These are phyloP conservation scores for Pisolithus tinctorius DNA, from an alignment of 768 basidiomycete genomes.

Conservation along the genomic window DNA sequence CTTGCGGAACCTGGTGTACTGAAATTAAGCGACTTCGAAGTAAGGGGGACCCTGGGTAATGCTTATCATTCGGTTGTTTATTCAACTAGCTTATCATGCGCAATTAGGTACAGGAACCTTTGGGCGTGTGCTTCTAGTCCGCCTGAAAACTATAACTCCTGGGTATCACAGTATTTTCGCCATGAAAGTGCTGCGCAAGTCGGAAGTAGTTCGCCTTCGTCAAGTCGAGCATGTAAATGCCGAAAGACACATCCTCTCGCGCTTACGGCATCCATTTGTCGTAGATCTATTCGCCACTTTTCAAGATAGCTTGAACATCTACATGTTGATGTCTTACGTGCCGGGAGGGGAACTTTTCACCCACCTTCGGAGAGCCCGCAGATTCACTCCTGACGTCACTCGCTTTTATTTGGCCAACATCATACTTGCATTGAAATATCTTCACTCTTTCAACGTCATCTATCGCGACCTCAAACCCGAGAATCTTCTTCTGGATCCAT, in stretches of 20 bases:
- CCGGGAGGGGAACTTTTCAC: conserved; percentile 98
- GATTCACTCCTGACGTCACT: conserved; percentile 95
- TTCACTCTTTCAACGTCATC: conserved; percentile 95
- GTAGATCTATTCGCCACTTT: conserved; percentile 94
- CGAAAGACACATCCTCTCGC: conserved; percentile 88
- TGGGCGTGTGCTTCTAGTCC: conserved; percentile 86
- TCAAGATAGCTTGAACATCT: conserved; percentile 94
- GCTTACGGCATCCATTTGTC: conserved; percentile 90
- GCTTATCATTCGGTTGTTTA: conserved; percentile 12
- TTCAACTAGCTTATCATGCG: conserved; percentile 1
- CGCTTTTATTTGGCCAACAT: conserved; percentile 97
- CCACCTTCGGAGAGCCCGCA: conserved; percentile 86
- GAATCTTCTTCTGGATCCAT: conserved; percentile 91
- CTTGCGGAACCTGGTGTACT: conserved; percentile 49
- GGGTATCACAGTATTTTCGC: conserved; percentile 55
- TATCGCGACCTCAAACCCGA: conserved; percentile 99
- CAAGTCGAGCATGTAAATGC: conserved; percentile 98
- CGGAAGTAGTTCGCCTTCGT: conserved; percentile 79
- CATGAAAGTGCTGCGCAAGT: conserved; percentile 84
- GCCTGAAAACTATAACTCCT: conserved; percentile 51
- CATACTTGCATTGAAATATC: conserved; percentile 88
- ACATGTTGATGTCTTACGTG: conserved; percentile 95
- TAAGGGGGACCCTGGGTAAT: conserved; percentile 68
- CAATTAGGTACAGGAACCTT: conserved; percentile 91
- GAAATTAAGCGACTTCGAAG: conserved; percentile 73